Conservation (phyloP, 129 eudicot genomes). For the Saussurea involucrata region DNA sequence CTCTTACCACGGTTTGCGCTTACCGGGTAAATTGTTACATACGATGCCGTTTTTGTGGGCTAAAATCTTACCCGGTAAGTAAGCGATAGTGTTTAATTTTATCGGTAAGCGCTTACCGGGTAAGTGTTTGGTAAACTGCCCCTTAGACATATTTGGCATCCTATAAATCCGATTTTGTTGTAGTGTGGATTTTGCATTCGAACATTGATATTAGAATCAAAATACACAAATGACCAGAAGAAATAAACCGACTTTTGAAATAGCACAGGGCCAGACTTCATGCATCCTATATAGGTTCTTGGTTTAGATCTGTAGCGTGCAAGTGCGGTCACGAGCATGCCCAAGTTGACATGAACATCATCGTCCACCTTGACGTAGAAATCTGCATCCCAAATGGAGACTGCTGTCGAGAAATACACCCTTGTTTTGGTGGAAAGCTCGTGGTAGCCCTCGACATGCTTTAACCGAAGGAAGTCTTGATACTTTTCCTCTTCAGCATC, state of each 20-base stretch:
- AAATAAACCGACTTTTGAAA: slow-evolving; percentile 51
- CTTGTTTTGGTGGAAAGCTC: slow-evolving; percentile 70
- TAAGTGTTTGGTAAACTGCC: no score
- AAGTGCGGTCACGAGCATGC: slow-evolving; percentile 50
- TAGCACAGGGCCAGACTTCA: slow-evolving; percentile 85
- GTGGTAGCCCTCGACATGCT: slow-evolving; percentile 74
- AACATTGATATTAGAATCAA: neutral
- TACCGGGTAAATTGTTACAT: no score
- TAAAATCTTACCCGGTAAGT: no score
- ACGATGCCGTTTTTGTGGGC: no score
- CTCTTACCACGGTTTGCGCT: no score
- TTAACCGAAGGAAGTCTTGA: slow-evolving; percentile 54
- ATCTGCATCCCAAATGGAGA: slow-evolving; percentile 70
- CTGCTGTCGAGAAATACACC: slow-evolving; percentile 55
- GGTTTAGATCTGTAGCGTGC: slow-evolving; percentile 55
- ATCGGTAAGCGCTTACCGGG: no score
- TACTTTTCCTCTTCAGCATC: slow-evolving; percentile 54
- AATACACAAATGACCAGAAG: neutral
- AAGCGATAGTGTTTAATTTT: no score
- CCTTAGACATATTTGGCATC: neutral
- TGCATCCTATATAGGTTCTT: slow-evolving; percentile 69
- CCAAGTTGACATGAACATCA: slow-evolving; percentile 70
- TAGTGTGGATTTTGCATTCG: neutral
- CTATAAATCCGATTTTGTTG: neutral
- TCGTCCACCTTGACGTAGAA: slow-evolving; percentile 78